phyloP scores from a whole-genome alignment of 2,329 filamentous ascomycete species.

The Colletotrichum falcatum region DNA sequence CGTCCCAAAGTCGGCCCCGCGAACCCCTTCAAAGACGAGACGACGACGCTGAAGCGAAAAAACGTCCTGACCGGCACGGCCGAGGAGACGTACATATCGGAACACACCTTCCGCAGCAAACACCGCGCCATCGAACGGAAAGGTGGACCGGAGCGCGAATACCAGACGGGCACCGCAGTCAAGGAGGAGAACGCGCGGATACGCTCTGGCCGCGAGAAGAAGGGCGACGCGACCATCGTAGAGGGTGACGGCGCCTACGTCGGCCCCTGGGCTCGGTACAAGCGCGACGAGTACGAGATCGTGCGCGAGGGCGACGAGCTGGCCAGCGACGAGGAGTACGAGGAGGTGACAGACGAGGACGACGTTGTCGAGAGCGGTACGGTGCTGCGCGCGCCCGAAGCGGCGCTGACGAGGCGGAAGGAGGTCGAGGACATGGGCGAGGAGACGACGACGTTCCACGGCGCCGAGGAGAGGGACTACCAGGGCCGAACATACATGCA shows the following conservation, averaged over 20 bases:
- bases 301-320: slow-evolving; percentile 81
- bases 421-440: slow-evolving; percentile 70
- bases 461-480: slow-evolving; percentile 87
- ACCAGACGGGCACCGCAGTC: slow-evolving; percentile 64
- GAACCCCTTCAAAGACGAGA: slow-evolving; percentile 79
- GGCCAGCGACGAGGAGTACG: slow-evolving; percentile 82
- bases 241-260: slow-evolving; percentile 91
- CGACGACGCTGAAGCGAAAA: slow-evolving; percentile 76
- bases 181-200: slow-evolving; percentile 79
- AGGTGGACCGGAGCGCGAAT: slow-evolving; percentile 68
- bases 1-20: slow-evolving; percentile 74
- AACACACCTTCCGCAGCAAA: slow-evolving; percentile 88
- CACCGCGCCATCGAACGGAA: slow-evolving; percentile 84
- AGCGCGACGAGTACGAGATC: slow-evolving; percentile 77
- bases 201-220: slow-evolving; percentile 82
- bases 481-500: slow-evolving; percentile 98
- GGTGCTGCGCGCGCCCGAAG: slow-evolving; percentile 66
- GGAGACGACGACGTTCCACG: slow-evolving; percentile 91
- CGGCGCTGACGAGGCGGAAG: slow-evolving; percentile 67
- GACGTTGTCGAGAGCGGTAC: slow-evolving; percentile 75
- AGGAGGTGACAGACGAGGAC: slow-evolving; percentile 82
- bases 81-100: slow-evolving; percentile 88
- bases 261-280: slow-evolving; percentile 93
- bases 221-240: slow-evolving; percentile 84
- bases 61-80: slow-evolving; percentile 88